Conservation (phyloP, 148 eudicot species). For the Heliosperma pusillum region DNA sequence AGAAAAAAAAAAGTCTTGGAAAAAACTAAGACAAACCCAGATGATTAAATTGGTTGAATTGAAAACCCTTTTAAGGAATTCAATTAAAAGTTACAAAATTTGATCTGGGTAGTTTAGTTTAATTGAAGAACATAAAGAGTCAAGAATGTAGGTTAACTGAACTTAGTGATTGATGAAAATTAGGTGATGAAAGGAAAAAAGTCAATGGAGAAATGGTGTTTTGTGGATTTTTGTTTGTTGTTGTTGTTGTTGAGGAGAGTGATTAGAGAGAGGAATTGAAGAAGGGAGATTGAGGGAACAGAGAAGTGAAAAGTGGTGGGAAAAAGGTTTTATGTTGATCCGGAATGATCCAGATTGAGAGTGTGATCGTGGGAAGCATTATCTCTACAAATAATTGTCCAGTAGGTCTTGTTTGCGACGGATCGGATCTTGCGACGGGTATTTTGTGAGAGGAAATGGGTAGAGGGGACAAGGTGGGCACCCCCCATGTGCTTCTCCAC, state of each 20-base stretch:
- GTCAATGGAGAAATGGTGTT: too few relatives aligned
- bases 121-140: neutral
- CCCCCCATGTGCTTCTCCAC: too few relatives aligned
- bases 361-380: slow-evolving; percentile 28
- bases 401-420: too few relatives aligned
- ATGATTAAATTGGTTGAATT: neutral
- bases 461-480: too few relatives aligned
- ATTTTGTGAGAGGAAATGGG: too few relatives aligned
- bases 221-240: neutral
- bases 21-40: slow-evolving; percentile 20
- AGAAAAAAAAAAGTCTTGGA: neutral
- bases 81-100: neutral
- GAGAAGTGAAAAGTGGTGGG: slow-evolving; percentile 9
- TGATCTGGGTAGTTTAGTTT: neutral
- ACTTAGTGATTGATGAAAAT: too few relatives aligned
- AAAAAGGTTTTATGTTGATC: slow-evolving; percentile 20
- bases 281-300: too few relatives aligned
- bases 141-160: neutral
- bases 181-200: too few relatives aligned
- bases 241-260: neutral
- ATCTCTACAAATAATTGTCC: neutral
- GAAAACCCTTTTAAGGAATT: slow-evolving; percentile 17
- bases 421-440: too few relatives aligned
- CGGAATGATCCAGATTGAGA: slow-evolving; percentile 15
- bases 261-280: neutral